Conservation (phyloP, 345 rosid species). For the Aurinia saxatilis region DNA sequence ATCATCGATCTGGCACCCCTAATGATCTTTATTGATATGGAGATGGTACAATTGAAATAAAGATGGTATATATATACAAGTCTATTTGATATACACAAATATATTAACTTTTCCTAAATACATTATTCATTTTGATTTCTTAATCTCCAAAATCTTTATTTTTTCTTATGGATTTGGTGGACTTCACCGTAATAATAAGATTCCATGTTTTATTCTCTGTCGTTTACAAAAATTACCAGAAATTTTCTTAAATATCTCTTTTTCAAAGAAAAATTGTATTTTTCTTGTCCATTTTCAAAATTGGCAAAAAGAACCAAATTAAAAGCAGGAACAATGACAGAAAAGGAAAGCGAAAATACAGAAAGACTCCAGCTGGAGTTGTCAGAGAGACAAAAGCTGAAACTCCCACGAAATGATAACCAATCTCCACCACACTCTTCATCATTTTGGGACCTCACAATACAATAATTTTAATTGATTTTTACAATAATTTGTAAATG, state of each 20-base stretch:
- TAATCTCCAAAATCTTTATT: no score
- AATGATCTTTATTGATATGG: no score
- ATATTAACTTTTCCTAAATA: no score
- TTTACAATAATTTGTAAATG: no score
- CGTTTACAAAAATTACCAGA: slow-evolving; percentile 13
- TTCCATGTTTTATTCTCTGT: background rate
- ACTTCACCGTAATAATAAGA: no score
- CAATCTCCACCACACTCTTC: background rate
- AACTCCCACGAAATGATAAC: background rate
- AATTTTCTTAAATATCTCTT: background rate
- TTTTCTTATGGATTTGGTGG: no score
- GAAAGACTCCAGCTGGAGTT: slow-evolving; percentile 25
- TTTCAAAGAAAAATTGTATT: background rate
- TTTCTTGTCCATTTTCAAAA: slow-evolving; percentile 1
- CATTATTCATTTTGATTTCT: no score
- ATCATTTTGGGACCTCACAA: background rate
- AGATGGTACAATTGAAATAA: no score
- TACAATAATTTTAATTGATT: no score
- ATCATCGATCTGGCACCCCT: no score
- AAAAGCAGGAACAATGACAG: background rate
- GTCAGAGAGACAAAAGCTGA: slow-evolving; percentile 18
- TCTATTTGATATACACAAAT: no score
- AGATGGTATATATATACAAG: no score
- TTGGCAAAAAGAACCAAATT: background rate
- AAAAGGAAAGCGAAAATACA: slow-evolving; percentile 17